phyloP scores from a whole-genome alignment of 1,139 yeast genomes.

The Casaregolazyma suthepensis region DNA sequence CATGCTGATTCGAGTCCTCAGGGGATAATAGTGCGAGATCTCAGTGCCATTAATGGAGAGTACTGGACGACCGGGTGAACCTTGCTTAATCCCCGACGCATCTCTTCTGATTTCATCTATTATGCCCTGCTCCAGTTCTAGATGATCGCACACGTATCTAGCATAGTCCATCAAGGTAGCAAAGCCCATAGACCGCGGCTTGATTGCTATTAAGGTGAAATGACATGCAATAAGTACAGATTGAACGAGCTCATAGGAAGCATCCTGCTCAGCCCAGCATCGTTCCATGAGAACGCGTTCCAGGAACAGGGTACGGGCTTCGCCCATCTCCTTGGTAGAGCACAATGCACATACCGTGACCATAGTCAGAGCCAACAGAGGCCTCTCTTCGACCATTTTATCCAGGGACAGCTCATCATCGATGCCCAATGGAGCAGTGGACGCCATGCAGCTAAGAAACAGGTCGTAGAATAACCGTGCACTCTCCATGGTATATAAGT shows the following conservation, averaged over 20 bases:
- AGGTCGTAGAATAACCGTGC: conserved; percentile 5
- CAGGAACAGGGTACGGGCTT: conserved; percentile 40
- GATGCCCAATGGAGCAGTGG: conserved; percentile 2
- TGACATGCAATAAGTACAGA: background rate
- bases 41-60: conserved; percentile 4
- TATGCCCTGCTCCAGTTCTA: conserved; percentile 1
- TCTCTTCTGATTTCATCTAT: background rate
- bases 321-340: conserved; percentile 36
- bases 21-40: background rate
- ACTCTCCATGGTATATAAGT: conserved; percentile 7
- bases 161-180: background rate
- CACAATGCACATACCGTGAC: conserved; percentile 46
- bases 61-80: background rate
- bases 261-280: background rate
- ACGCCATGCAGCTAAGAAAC: conserved; percentile 3
- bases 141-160: background rate
- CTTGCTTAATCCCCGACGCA: background rate
- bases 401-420: conserved; percentile 30
- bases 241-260: background rate
- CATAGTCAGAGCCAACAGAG: conserved; percentile 42
- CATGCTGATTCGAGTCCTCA: background rate
- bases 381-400: conserved; percentile 38
- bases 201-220: background rate
- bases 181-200: background rate
- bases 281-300: conserved; percentile 42